Evolutionary conservation across 1,139 yeast genomes (phyloP), one percentile per base, ranked within the genome.

Genomic region (Yamadazyma diospyri): DNA sequence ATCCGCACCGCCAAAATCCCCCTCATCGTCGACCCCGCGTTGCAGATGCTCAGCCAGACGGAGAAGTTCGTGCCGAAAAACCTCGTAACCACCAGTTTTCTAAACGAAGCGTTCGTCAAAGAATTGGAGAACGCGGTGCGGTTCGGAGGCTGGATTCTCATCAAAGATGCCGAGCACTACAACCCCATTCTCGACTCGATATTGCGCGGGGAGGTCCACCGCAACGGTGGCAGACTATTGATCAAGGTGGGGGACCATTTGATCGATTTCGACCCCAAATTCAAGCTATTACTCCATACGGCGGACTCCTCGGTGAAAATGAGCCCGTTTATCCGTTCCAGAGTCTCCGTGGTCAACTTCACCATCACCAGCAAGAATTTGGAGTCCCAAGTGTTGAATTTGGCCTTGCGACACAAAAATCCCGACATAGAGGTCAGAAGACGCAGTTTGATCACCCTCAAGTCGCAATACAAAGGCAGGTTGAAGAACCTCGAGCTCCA

Each of bases 101-200:
- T 82, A 33, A 86, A 83, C 46, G 74, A 72, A n/a, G 74, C 81
- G 0, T 84, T 81, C 51, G 53, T 73, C 4, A 81, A 77, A 46
- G 84, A 78, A 34, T 55, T 89, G 16, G 95, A 87, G 50, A 83
- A 87, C 49, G 81, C 95, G 0, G 55, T 89, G 17, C 64, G 94
- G 40, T 89, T 89, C 64, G 97, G 98, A 6, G 88, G 87, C 4
- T 51, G 73, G 0, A 61, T 89, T 7, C 51, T 89, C 9, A 70
- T 89, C 19, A 78, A 76, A 45, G 94, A 89, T 55, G 87, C 89
- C 3, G 97, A 89, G 49, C 63, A 71, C 45, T 78, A 76, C 49
- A 92, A 89, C 52, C 95, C 97, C 0, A 59, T 84, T 9, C 51
- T 89, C 15, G 76, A 76, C 37, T 67, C 81, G 0, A 55, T 89